Conservation (phyloP, 2,329 filamentous ascomycete species). For the Cercospora zeina region DNA sequence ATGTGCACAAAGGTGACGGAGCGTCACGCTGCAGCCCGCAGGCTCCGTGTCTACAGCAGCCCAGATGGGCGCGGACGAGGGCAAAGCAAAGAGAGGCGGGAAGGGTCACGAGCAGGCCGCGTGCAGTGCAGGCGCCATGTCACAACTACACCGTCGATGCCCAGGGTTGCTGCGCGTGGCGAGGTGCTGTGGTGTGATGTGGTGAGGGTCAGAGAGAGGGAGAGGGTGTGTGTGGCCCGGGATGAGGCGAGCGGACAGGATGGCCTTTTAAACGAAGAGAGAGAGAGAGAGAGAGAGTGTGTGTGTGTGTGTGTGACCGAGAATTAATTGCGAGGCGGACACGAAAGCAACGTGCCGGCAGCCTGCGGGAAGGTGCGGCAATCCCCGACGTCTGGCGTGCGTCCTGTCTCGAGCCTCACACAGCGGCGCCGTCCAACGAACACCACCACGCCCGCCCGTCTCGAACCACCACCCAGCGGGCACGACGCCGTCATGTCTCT, state of each 20-base stretch:
- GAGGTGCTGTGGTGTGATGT: not conserved
- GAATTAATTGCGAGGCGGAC: slow-evolving; percentile 8
- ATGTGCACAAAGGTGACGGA: slow-evolving; percentile 11
- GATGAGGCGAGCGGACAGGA: not conserved
- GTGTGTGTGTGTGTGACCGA: no score
- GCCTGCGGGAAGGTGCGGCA: not conserved
- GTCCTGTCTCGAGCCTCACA: slow-evolving; percentile 2
- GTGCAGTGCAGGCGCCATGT: slow-evolving; percentile 24
- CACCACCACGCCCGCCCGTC: slow-evolving; percentile 11
- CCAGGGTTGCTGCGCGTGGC: slow-evolving; percentile 16
- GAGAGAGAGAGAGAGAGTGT: not conserved
- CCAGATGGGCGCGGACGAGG: slow-evolving; percentile 18
- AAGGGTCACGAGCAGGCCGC: slow-evolving; percentile 20
- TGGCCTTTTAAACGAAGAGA: not conserved
- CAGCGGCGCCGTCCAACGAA: slow-evolving; percentile 8
- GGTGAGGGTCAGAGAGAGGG: slow-evolving; percentile 8
- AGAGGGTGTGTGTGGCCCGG: not conserved
- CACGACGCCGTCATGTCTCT: slow-evolving; percentile 33
- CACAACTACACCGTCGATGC: slow-evolving; percentile 21
- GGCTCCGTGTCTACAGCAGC: slow-evolving; percentile 26
- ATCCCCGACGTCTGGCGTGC: not conserved
- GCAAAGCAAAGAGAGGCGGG: slow-evolving; percentile 16
- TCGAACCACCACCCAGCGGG: not conserved
- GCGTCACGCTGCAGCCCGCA: slow-evolving; percentile 21
- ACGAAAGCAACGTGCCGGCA: not conserved